phyloP scores from a whole-genome alignment of 2,329 filamentous ascomycete genomes.

The Madurella mycetomatis region DNA sequence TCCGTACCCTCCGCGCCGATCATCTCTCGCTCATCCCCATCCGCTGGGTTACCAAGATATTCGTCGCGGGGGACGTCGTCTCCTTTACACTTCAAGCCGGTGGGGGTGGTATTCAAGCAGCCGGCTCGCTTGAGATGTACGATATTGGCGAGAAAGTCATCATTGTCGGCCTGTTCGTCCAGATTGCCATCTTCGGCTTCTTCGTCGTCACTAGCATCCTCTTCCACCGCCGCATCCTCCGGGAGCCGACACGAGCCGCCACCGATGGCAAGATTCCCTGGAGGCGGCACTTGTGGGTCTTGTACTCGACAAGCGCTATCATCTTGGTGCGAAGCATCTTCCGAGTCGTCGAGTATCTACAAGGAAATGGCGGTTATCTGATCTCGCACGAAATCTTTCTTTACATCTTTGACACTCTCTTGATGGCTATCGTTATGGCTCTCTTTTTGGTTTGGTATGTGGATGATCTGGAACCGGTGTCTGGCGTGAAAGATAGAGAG shows the following conservation, averaged over 20 bases:
- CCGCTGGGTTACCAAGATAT: slow-evolving; percentile 31
- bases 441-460: slow-evolving; percentile 32
- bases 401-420: slow-evolving; percentile 41
- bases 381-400: slow-evolving; percentile 39
- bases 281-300: slow-evolving; percentile 29
- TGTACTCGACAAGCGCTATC: slow-evolving; percentile 33
- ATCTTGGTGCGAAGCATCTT: slow-evolving; percentile 45
- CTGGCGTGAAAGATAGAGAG: too few species aligned
- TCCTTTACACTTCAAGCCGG: slow-evolving; percentile 30
- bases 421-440: slow-evolving; percentile 40
- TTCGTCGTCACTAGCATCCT: background rate
- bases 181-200: slow-evolving; percentile 2
- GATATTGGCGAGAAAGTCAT: slow-evolving; percentile 45
- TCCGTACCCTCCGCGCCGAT: slow-evolving; percentile 27
- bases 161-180: slow-evolving; percentile 41
- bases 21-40: slow-evolving; percentile 18
- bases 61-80: slow-evolving; percentile 31
- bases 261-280: slow-evolving; percentile 17
- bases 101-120: slow-evolving; percentile 29
- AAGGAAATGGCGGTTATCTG: slow-evolving; percentile 39
- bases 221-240: background rate
- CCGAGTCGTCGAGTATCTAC: slow-evolving; percentile 44
- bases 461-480: slow-evolving; percentile 3
- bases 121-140: slow-evolving; percentile 22
- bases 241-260: too few species aligned